Evolutionary conservation across 805 yeast genomes (phyloP).

Genomic region (Wickerhamomyces mucosus): DNA sequence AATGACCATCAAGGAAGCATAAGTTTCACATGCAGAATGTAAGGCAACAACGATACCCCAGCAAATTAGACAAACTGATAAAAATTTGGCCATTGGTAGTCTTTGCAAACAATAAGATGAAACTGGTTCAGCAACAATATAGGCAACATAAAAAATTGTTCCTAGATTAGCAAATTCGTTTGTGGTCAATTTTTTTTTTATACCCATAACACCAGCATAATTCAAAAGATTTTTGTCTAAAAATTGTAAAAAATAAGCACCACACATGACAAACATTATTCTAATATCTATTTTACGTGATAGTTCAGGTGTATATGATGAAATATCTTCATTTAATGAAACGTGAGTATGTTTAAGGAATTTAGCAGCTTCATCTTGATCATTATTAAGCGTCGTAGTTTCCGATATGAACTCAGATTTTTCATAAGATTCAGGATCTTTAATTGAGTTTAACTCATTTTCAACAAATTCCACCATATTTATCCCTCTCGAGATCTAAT

Average conservation of each 20-base stretch:
- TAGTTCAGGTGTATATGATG: slow-evolving; percentile 13
- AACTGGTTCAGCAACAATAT: slow-evolving; percentile 45
- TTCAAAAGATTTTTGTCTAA: slow-evolving; percentile 50
- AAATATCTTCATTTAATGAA: slow-evolving; percentile 1
- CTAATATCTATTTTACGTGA: slow-evolving; percentile 35
- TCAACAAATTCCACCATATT: no score
- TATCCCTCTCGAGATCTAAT: no score
- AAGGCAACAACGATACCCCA: slow-evolving; percentile 48
- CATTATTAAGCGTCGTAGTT: slow-evolving; percentile 9
- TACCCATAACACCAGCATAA: slow-evolving; percentile 60
- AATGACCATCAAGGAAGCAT: slow-evolving; percentile 46
- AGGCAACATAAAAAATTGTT: slow-evolving; percentile 44
- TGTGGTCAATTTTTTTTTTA: slow-evolving; percentile 35
- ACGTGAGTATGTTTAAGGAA: slow-evolving; percentile 12
- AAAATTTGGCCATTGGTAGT: slow-evolving; percentile 42
- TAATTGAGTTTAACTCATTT: no score
- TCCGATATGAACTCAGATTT: slow-evolving; percentile 1
- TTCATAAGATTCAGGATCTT: no score
- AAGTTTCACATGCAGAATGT: slow-evolving; percentile 43
- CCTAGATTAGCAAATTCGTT: slow-evolving; percentile 44
- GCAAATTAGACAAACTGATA: slow-evolving; percentile 34
- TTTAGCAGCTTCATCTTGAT: slow-evolving; percentile 18
- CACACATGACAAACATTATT: slow-evolving; percentile 40
- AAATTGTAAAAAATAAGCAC: slow-evolving; percentile 46
- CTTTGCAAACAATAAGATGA: slow-evolving; percentile 38